Base-by-base conservation (phyloP, 768 basidiomycete genomes). In the Lentinula raphanica region DNA sequence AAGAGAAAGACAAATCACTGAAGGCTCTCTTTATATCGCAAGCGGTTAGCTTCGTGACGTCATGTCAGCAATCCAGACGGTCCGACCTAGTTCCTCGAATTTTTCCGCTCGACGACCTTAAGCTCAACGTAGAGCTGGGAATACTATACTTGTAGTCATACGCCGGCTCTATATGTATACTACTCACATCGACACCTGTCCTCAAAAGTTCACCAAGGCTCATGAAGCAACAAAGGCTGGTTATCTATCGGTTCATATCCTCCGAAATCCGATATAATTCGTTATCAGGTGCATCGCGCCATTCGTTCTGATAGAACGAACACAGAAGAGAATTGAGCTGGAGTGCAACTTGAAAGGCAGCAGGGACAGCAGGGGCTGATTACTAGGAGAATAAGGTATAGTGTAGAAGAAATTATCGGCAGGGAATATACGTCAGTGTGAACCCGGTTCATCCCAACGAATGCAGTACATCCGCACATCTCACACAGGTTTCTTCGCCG, bases 401-500 rank as follows among this genome's bases (percentile, higher is more conserved):
- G n/a, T n/a, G n/a, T n/a, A n/a, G n/a, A n/a, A 35, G 13, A 35
- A 0, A 35, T 35, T 35, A 35, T 35, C n/a, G 13, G 9, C 32
- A 13, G 3, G 3, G 32, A 35, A 1, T 35, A 35, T 35, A 35
- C 13, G 13, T 35, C 32, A 35, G 32, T 35, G 32, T 35, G 1
- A 35, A 35, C 32, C 32, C n/a, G 2, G 19, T 12, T 35, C n/a
- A 53, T n/a, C n/a, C n/a, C 23, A 35, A 40, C 36, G 36, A 53
- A 39, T n/a, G 32, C 23, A 53, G 27, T n/a, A 53, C 51, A 21
- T 53, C 36, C 36, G 23, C 23, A 60, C 94, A 97, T 63, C 94
- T 79, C 19, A 59, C 59, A 70, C 94, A 96, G 11, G 95, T 69
- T 9, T 68, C 66, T 17, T 85, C 78, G 12, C 75, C 69, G 39